Percentiles rank a stretch among this genome's conserved stretches.
Evolutionary conservation across 441 rosid genomes (phyloP).

Genomic region (Populus trichocarpa): DNA sequence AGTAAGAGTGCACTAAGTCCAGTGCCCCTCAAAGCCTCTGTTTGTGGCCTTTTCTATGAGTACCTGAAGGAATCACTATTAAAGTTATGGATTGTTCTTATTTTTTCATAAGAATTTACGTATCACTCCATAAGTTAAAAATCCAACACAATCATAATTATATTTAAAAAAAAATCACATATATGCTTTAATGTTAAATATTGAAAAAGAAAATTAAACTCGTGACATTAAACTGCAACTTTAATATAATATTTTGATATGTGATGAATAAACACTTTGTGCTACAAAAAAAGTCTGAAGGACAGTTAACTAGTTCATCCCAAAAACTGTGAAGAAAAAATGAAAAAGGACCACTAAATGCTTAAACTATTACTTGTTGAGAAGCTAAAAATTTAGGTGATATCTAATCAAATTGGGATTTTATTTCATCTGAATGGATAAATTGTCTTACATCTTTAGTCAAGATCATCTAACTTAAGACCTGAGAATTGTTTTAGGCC

Average conservation of each 20-base stretch:
- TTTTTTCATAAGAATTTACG: too few relatives aligned
- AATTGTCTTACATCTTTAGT: background rate
- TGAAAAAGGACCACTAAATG: background rate
- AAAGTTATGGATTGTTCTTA: background rate
- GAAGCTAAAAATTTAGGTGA: background rate
- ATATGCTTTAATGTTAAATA: background rate
- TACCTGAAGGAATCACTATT: background rate
- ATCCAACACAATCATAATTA: background rate
- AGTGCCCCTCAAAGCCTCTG: too few relatives aligned
- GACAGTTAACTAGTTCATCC: too few relatives aligned
- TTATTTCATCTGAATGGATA: background rate
- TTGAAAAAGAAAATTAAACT: too few relatives aligned
- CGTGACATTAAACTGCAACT: background rate
- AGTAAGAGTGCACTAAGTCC: too few relatives aligned
- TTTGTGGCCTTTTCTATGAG: background rate
- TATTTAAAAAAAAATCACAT: too few relatives aligned
- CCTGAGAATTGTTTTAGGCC: background rate
- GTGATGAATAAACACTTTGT: too few relatives aligned
- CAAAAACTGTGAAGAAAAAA: background rate
- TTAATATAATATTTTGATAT: too few relatives aligned
- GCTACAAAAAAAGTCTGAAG: too few relatives aligned
- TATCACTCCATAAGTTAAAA: too few relatives aligned
- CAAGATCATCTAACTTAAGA: background rate
- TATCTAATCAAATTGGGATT: background rate
- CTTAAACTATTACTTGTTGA: background rate